These are phyloP conservation scores for Casaregolazyma lundiana DNA, from an alignment of 1,139 yeast genomes.

Conservation along the genomic window DNA sequence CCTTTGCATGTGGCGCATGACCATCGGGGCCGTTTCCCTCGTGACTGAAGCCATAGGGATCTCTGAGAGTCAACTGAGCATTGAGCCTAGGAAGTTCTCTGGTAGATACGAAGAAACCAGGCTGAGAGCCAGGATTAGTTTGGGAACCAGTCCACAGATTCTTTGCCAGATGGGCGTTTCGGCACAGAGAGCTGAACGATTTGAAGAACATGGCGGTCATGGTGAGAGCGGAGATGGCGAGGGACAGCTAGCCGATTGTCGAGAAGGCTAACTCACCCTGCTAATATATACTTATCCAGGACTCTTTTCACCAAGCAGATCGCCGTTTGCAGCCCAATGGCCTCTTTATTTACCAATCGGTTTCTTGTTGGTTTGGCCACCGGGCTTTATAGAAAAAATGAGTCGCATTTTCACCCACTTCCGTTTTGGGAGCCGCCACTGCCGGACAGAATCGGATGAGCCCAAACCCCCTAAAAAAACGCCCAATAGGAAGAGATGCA, in stretches of 20 bases:
- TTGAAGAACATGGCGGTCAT: conserved; percentile 34
- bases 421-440: background rate
- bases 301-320: no score
- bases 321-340: no score
- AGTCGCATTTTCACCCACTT: background rate
- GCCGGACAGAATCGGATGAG: background rate
- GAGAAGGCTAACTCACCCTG: no score
- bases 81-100: conserved; percentile 38
- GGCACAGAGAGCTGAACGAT: conserved; percentile 34
- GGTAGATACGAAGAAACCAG: conserved; percentile 38
- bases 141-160: conserved; percentile 29
- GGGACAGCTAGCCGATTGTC: no score
- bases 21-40: conserved; percentile 15
- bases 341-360: no score
- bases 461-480: no score
- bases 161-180: conserved; percentile 35
- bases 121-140: conserved; percentile 25
- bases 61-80: conserved; percentile 31
- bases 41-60: conserved; percentile 11
- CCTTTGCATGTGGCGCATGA: conserved; percentile 20
- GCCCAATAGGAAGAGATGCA: no score
- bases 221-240: no score
- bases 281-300: no score
- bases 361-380: background rate
- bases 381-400: background rate